Percentiles rank a stretch among this genome's conserved stretches.
Evolutionary conservation across 2,329 filamentous ascomycete species (phyloP).

Genomic region (Nectriaceae sp.): DNA sequence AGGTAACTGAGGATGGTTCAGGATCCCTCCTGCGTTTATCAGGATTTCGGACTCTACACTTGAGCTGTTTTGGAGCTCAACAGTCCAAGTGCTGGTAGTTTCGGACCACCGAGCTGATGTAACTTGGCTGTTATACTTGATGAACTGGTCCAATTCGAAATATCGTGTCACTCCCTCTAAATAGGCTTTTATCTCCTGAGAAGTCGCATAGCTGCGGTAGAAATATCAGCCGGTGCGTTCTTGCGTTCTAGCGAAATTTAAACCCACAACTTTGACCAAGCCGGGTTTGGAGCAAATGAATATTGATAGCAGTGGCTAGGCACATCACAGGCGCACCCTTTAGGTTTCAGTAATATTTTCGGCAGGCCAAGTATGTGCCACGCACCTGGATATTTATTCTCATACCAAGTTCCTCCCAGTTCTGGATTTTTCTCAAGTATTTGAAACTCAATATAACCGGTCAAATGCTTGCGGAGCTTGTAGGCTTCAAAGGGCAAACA

Average conservation of each 20-base stretch:
- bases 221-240: too few species aligned
- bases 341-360: too few species aligned
- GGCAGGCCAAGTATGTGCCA: too few species aligned
- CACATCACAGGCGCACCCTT: conserved; percentile 43
- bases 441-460: conserved; percentile 19
- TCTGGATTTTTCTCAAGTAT: conserved; percentile 48
- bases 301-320: conserved; percentile 45
- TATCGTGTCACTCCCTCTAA: conserved; percentile 40
- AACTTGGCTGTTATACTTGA: conserved; percentile 18
- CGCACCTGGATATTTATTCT: conserved; percentile 33
- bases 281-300: conserved; percentile 43
- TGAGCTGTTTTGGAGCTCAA: conserved; percentile 20
- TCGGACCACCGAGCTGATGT: conserved; percentile 38
- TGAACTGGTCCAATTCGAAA: conserved; percentile 35
- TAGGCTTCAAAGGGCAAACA: too few species aligned
- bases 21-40: conserved; percentile 21
- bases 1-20: conserved; percentile 46
- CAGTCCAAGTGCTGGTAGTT: conserved; percentile 34
- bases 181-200: conserved; percentile 40
- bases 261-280: conserved; percentile 38
- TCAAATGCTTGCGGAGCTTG: conserved; percentile 19
- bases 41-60: conserved; percentile 15
- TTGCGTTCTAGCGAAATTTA: background rate
- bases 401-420: conserved; percentile 47
- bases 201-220: conserved; percentile 36